Conservation (phyloP, 2,329 filamentous ascomycete species). For the Cladosporium cucumerinum region DNA sequence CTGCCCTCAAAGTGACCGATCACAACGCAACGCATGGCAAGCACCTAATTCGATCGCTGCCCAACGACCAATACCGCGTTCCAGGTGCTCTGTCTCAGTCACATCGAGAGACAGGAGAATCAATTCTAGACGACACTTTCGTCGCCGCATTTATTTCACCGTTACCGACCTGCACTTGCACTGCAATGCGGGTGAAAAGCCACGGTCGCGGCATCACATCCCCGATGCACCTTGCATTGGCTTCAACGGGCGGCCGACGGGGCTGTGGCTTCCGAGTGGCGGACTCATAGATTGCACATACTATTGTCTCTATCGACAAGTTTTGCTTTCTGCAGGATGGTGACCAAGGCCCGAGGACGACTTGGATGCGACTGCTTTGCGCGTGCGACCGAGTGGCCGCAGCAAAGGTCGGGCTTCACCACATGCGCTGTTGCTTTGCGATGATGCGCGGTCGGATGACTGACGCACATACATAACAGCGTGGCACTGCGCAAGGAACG, state of each 20-base stretch:
- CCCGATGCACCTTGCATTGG: conserved; percentile 4
- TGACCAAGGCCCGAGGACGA: not conserved
- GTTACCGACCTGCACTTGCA: not conserved
- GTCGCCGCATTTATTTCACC: not conserved
- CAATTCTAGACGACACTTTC: not conserved
- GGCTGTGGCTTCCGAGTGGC: conserved; percentile 9
- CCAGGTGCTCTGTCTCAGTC: conserved; percentile 7
- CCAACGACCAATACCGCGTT: not conserved
- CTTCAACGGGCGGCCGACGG: conserved; percentile 3
- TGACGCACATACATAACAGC: not conserved
- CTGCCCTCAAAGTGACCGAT: not conserved
- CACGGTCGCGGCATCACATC: conserved; percentile 12
- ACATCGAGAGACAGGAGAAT: conserved; percentile 3
- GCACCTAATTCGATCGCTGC: conserved; percentile 13
- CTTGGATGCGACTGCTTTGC: not conserved
- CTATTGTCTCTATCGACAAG: conserved; percentile 1
- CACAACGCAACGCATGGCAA: conserved; percentile 7
- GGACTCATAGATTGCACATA: conserved; percentile 4
- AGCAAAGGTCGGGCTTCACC: conserved; percentile 14
- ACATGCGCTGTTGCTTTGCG: not conserved
- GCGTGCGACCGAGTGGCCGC: conserved; percentile 5
- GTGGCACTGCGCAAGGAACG: conserved; percentile 11
- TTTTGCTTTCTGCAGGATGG: not conserved
- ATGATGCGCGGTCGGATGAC: conserved; percentile 2
- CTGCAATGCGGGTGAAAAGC: conserved; percentile 7